Base-by-base conservation (phyloP, 164 flowering plant genomes). In the Houttuynia cordata region DNA sequence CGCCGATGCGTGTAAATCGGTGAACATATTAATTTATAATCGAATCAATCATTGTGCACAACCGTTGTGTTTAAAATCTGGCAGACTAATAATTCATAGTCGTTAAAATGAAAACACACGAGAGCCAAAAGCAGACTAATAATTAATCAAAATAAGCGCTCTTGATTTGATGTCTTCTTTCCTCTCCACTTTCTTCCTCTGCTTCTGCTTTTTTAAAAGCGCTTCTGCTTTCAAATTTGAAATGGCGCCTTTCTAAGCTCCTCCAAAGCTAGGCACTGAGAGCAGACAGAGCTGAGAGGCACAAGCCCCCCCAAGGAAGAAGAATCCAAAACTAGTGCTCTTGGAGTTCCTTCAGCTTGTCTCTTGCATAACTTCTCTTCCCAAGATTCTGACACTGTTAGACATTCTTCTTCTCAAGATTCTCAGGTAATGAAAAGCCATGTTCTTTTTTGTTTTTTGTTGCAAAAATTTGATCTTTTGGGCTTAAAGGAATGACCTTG, bases 341-440 rank as follows among this genome's bases (percentile, higher is more conserved):
- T n/a, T n/a, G n/a, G n/a, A n/a, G n/a, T n/a, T n/a, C n/a, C n/a
- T n/a, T 77, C 93, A 1, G 75, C 89, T 62, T 80, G 79, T 70
- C 79, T 81, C 18, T 10, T 66, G 73, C 80, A 75, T 66, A 45
- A 40, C 30, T 81, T 79, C 69, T 79, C 86, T 73, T 78, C 17
- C 8, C 51, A 34, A 23, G 50, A 37, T 63, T 45, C 56, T 30
- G 57, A 53, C 50, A 59, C 34, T 24, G 57, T 5, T n/a, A n/a
- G n/a, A n/a, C n/a, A n/a, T n/a, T n/a, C n/a, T n/a, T 79, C 86
- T 73, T 78, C 17, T 8, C 51, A 34, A 23, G 50, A 37, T 63
- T 45, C 56, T 30, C 7, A 14, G 61, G 61, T 17, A 57, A 0
- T 34, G 42, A 4, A 4, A 20, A 30, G 10, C 15, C 5, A 55